Evolutionary conservation across 139 green algal genomes (phyloP), one percentile per base, ranked within the genome.

Genomic region (Chlamydomonas eustigma): DNA sequence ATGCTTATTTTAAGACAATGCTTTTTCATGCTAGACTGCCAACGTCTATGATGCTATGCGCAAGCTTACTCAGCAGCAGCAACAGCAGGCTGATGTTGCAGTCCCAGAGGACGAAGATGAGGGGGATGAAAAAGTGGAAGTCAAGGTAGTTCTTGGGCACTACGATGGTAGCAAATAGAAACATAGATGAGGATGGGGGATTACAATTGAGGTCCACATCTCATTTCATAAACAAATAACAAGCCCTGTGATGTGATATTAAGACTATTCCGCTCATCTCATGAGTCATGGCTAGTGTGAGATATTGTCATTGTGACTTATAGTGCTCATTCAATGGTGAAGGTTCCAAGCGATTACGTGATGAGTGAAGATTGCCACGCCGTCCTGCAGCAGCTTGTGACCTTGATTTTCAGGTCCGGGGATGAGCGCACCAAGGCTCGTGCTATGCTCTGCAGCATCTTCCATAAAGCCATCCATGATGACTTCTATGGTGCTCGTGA

Each of bases 391-490:
- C 25, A 52, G 28, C 92, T 98, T 30, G 80, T 88, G 28, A 34
- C 37, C 2, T 63, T 77, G 35, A 94, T 99, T 71, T 99, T 97
- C 83, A 74, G 81, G 30, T 78, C 95, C 39, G 96, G 94, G 22
- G 95, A 98, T 67, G 96, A 99, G 86, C 92, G 96, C 77, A 91
- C 90, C 78, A 99, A 99, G 86, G 95, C 95, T 22, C 91, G 96
- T 39, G 92, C 93, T 31, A 95, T 98, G 89, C 87, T 99, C 73
- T 98, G 92, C 88, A 84, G 88, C 75, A 97, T 98, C 76, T 99
- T 96, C 88, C 91, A 95, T 81, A 89, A 92, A 73, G 90, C 84
- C 73, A 92, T 98, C 76, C 88, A 92, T 74, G 93, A 93, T 64
- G 84, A 98, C 74, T 99, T 97, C 76, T 92, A 97, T 83, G 88